A percentile compares a stretch with the other conserved stretches of the same genome.
Evolutionary conservation across 2,329 filamentous ascomycete genomes (phyloP).

Genomic region (Chrysosporium queenslandicum): DNA sequence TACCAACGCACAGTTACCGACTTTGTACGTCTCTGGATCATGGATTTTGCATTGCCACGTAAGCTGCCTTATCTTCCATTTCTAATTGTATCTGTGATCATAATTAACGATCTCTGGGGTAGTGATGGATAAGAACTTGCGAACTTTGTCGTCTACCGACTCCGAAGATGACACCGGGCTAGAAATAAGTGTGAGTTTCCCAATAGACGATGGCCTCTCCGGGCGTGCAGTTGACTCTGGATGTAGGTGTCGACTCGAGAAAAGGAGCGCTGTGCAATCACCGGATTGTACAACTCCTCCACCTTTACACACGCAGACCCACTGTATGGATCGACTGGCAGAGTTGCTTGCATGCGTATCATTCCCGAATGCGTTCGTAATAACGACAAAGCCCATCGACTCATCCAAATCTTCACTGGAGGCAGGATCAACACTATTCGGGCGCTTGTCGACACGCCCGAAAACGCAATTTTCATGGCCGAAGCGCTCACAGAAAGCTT

Average conservation of each 20-base stretch:
- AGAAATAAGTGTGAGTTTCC: not conserved
- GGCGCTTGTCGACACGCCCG: not conserved
- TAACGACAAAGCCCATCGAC: not conserved
- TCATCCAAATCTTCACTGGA: conserved; percentile 9
- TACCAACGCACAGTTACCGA: not conserved
- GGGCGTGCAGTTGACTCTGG: not conserved
- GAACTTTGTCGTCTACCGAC: not conserved
- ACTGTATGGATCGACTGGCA: not conserved
- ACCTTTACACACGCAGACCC: not conserved
- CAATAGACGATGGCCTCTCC: not conserved
- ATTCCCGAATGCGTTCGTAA: conserved; percentile 1
- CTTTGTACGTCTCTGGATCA: conserved; percentile 3
- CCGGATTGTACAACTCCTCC: not conserved
- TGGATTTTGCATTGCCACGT: conserved; percentile 11
- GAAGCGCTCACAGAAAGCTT: not conserved
- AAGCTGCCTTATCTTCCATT: not conserved
- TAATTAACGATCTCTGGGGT: not conserved
- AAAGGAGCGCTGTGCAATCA: conserved; percentile 6
- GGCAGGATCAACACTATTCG: not conserved
- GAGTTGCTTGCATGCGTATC: conserved; percentile 6
- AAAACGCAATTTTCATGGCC: conserved; percentile 3
- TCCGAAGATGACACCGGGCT: not conserved
- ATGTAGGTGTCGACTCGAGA: conserved; percentile 5
- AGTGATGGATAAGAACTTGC: conserved; percentile 8
- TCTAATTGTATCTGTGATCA: not conserved